Evolutionary conservation across 345 rosid genomes (phyloP).

Genomic region (Syzygium jambos): DNA sequence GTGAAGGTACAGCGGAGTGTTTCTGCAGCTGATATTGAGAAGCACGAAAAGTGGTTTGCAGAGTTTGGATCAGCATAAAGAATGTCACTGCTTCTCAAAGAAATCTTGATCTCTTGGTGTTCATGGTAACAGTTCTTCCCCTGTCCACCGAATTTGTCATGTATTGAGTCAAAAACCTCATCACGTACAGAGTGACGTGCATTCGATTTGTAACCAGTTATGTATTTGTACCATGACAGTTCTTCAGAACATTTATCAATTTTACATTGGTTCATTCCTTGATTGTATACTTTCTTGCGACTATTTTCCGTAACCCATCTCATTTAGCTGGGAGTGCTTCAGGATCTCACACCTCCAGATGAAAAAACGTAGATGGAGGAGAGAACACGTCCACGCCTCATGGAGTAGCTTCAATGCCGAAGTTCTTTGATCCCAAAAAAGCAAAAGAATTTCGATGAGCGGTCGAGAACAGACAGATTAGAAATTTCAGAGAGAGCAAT

Average conservation of each 20-base stretch:
- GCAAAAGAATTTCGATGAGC: background rate
- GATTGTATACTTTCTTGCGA: background rate
- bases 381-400: background rate
- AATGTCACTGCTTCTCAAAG: background rate
- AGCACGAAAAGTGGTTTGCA: constrained; percentile 93
- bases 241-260: background rate
- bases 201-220: background rate
- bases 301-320: background rate
- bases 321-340: background rate
- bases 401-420: background rate
- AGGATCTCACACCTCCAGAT: background rate
- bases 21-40: constrained; percentile 82
- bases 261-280: background rate
- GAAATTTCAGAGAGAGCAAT: background rate
- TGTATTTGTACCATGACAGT: background rate
- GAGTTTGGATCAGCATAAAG: constrained; percentile 91
- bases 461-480: background rate
- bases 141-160: background rate
- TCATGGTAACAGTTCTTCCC: background rate
- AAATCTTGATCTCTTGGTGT: background rate
- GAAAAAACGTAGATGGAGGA: background rate
- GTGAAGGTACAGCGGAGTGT: constrained; percentile 94
- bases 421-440: background rate
- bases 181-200: background rate
- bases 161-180: background rate